phyloP scores from a whole-genome alignment of 2,329 filamentous ascomycete species.

The Thyridium curvatum region DNA sequence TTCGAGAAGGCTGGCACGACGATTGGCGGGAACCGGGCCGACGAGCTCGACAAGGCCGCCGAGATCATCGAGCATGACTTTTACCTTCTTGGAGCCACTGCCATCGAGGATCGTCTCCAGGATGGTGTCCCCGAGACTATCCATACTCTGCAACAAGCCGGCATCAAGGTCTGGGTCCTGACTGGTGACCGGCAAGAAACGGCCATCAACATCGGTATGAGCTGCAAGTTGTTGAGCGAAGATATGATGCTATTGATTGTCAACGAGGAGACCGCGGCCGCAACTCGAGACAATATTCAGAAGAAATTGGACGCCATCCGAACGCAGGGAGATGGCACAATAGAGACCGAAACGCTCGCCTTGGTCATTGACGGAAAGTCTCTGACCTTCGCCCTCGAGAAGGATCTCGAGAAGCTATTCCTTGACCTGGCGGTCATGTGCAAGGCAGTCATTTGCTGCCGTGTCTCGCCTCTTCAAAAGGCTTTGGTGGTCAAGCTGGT shows the following conservation, averaged over 20 bases:
- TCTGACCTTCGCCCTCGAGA: slow-evolving; percentile 86
- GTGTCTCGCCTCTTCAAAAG: slow-evolving; percentile 95
- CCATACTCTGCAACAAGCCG: slow-evolving; percentile 90
- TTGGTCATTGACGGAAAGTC: slow-evolving; percentile 96
- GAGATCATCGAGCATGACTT: slow-evolving; percentile 94
- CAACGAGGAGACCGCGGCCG: slow-evolving; percentile 77
- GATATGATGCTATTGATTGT: slow-evolving; percentile 98
- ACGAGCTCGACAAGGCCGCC: slow-evolving; percentile 94
- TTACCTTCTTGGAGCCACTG: slow-evolving; percentile 85
- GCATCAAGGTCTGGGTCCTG: slow-evolving; percentile 98
- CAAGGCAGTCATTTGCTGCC: slow-evolving; percentile 97
- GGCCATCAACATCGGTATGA: slow-evolving; percentile 99
- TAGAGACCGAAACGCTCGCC: slow-evolving; percentile 81
- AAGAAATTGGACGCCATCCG: slow-evolving; percentile 92
- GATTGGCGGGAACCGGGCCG: slow-evolving; percentile 83
- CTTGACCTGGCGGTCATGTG: slow-evolving; percentile 90
- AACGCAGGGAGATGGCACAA: slow-evolving; percentile 69
- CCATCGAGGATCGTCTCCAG: slow-evolving; percentile 94
- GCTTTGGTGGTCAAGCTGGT: slow-evolving; percentile 96
- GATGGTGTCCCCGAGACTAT: slow-evolving; percentile 98
- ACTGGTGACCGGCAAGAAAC: slow-evolving; percentile 98
- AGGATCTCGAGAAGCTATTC: slow-evolving; percentile 88
- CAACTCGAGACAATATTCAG: slow-evolving; percentile 79
- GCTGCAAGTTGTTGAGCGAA: slow-evolving; percentile 95
- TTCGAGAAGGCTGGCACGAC: slow-evolving; percentile 87